Base-by-base conservation (phyloP, 176 grass and related monocot species). In the Oryza longistaminata region DNA sequence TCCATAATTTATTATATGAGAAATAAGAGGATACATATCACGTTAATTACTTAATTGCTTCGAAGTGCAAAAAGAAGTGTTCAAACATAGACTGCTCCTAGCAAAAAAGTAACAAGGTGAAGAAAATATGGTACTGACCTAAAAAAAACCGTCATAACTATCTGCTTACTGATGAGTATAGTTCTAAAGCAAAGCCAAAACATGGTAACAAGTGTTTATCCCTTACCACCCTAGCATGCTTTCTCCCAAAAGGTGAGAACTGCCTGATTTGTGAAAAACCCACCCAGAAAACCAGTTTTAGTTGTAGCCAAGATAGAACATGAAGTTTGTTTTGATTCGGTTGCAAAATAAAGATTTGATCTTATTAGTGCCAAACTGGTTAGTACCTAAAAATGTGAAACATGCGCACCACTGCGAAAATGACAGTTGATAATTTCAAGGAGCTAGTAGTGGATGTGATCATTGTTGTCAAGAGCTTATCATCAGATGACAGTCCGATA, bases 11-110 rank as follows among this genome's bases (percentile, higher is more conserved):
- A 21, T 75, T 70, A 74, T 35, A 68, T 3, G 7, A 58, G 60
- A 75, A 83, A 44, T 49, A 45, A 70, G 29, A 42, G 24, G 27
- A 44, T 72, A 26, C 6, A 34, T 76, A 3, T 65, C 44, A 77
- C 82, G 67, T 86, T 52, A 22, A 78, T 73, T 82, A 74, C 46
- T 86, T 65, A 29, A 82, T 73, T 82, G 73, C 60, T 58, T 69
- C 68, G 61, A 19, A 27, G 24, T 74, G 48, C 55, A 58, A 67
- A 45, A 78, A 49, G 10, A 68, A 73, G 65, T 40, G n/a, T 40
- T 49, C 26, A 78, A 73, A 61, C 10, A 73, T 24, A 67, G 11
- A 81, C 3, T 33, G 27, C 73, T 34, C 31, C 55, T 82, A 66
- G 52, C 17, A 6, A 77, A 81, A 86, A 9, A 40, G 26, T 12